Conservation (phyloP, 257 asterid species). For the Ilex aquifolium region DNA sequence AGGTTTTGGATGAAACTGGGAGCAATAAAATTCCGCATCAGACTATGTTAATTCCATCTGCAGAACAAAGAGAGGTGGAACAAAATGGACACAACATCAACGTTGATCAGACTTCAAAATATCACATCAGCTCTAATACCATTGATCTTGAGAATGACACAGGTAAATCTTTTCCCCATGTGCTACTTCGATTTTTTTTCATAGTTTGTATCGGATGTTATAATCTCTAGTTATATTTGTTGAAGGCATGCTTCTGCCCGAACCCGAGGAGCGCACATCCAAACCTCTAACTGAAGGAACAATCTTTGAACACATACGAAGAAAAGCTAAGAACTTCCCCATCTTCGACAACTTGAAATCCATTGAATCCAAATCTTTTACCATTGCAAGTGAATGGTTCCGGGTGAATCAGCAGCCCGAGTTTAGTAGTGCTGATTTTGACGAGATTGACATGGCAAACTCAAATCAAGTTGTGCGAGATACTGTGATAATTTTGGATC, state of each 20-base stretch:
- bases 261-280: constrained; percentile 18
- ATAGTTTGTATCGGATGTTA: neutral
- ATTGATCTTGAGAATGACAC: constrained; percentile 20
- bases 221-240: constrained; percentile 6
- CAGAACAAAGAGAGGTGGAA: constrained; percentile 23
- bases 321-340: constrained; percentile 32
- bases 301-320: constrained; percentile 25
- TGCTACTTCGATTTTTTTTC: neutral
- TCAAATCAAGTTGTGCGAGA: constrained; percentile 7
- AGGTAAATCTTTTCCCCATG: constrained; percentile 33
- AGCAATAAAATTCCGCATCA: constrained; percentile 20
- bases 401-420: constrained; percentile 7
- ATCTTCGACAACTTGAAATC: constrained; percentile 17
- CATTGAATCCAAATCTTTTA: constrained; percentile 12
- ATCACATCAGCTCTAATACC: constrained; percentile 16
- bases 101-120: constrained; percentile 16
- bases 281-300: constrained; percentile 27
- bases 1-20: constrained; percentile 31
- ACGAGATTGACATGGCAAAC: constrained; percentile 10
- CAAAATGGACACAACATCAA: constrained; percentile 19
- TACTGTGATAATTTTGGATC: constrained; percentile 7
- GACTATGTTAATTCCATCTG: constrained; percentile 18
- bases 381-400: constrained; percentile 16
- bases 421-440: constrained; percentile 4
- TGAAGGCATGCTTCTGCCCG: constrained; percentile 19